A percentile compares a stretch with the other conserved stretches of the same genome.
These are phyloP conservation scores for Nicotiana tomentosiformis DNA, from an alignment of 257 asterid species.

Conservation along the genomic window DNA sequence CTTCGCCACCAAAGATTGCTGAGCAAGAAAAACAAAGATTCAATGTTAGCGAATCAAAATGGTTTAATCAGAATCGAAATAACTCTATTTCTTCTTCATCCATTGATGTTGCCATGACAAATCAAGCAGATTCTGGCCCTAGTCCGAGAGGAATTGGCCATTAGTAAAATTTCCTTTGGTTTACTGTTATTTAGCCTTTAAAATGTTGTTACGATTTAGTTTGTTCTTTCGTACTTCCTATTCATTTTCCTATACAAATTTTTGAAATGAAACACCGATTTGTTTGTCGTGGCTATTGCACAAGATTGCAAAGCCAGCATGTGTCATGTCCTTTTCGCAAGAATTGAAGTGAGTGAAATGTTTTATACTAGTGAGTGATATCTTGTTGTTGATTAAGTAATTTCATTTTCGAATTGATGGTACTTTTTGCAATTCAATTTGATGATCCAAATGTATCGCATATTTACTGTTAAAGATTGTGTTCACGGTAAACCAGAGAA, in stretches of 20 bases:
- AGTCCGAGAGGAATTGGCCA: conserved; percentile 22
- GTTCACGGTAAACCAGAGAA: not conserved
- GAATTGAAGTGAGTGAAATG: too few species aligned
- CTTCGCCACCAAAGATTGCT: not conserved
- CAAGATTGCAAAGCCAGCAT: not conserved
- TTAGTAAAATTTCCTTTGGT: not conserved
- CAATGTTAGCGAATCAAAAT: not conserved
- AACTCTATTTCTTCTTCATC: not conserved
- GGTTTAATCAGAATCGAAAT: not conserved
- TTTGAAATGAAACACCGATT: not conserved
- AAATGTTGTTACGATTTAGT: not conserved
- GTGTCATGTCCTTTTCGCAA: too few species aligned
- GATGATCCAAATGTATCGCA: not conserved
- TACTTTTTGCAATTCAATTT: not conserved
- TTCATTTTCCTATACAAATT: not conserved
- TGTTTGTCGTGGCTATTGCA: not conserved
- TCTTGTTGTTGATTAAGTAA: not conserved
- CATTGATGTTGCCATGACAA: not conserved
- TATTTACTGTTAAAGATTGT: not conserved
- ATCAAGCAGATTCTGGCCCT: conserved; percentile 25
- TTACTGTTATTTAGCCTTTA: not conserved
- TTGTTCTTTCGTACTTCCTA: not conserved
- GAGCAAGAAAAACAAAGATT: not conserved
- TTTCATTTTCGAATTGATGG: not conserved
- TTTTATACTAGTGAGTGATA: not conserved